These are phyloP conservation scores for Primulina tabacum DNA, from an alignment of 257 asterid genomes.

Conservation along the genomic window DNA sequence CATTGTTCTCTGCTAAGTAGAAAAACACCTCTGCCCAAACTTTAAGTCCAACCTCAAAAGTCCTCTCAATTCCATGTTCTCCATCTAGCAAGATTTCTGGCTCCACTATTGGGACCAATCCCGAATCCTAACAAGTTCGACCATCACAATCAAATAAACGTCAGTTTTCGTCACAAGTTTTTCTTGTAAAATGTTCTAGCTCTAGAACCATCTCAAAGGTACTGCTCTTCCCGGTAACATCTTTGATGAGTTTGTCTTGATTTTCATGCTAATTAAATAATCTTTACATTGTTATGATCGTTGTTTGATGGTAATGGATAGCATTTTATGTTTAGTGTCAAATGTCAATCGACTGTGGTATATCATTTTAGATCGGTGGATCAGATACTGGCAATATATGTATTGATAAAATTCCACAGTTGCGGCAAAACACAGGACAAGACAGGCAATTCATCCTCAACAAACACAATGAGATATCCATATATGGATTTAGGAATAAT, in stretches of 20 bases:
- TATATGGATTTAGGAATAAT: no score
- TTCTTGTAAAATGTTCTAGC: neutral
- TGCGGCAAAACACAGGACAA: no score
- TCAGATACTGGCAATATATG: no score
- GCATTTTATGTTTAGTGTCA: no score
- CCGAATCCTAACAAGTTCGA: conserved; percentile 34
- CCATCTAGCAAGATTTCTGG: conserved; percentile 62
- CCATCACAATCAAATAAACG: neutral
- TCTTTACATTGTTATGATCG: neutral
- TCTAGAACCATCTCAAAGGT: no score
- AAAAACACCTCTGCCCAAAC: conserved; percentile 29
- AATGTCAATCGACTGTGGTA: no score
- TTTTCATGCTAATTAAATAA: neutral
- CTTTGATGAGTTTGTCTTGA: neutral
- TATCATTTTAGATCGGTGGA: no score
- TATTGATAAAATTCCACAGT: no score
- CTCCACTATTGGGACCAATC: conserved; percentile 63
- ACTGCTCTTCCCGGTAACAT: neutral
- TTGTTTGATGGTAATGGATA: no score
- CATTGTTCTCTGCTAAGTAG: conserved; percentile 49
- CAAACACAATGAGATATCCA: no score
- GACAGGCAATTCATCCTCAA: no score
- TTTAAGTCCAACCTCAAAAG: conserved; percentile 43
- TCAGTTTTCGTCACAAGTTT: neutral
- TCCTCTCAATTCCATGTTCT: conserved; percentile 60